Base-by-base conservation (phyloP, 495 filamentous ascomycete species). In the Neurospora discreta region DNA sequence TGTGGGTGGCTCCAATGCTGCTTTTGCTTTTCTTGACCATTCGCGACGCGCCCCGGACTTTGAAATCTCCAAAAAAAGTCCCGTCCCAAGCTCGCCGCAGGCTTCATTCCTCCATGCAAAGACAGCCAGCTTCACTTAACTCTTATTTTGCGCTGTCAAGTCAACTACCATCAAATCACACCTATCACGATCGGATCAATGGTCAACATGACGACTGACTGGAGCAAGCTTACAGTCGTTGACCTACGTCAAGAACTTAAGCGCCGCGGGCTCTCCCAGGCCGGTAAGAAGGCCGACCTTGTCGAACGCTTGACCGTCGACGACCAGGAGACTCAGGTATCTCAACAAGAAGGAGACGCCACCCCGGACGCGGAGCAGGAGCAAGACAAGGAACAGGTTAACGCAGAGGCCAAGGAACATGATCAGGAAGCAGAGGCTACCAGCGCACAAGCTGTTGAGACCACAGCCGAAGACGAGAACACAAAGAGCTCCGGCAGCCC, bases 241-340 rank as follows among this genome's bases (percentile, higher is more conserved):
- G 87, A 90, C 74, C 81, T 90, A 18, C 85, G 85, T 70, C 82
- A 81, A 30, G 86, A 89, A 77, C 80, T 90, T 20, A 90, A 87
- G 78, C 81, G 80, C 40, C 83, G 88, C 20, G 85, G 85, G 3
- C 78, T 90, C 6, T 78, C 86, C 0, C 83, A 84, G 40, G 81
- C 83, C 18, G 89, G 89, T 11, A 81, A 88, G 60, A 90, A 90
- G 75, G 82, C 85, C 11, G 83, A 83, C 9, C 82, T 90, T 15
- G 81, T 90, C 36, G 84, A 86, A 11, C 83, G 89, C 26, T 76
- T 90, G 69, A 80, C 82, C 71, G 82, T 77, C 38, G 76, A 72
- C 13, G 78, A 81, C 16, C 52, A 65, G 52, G 52, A 33, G 30
- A 26, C 52, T 15, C 52, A 65, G 52, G 33, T 30, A 65, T 65